A percentile compares a stretch with the other conserved stretches of the same genome.
Conservation (phyloP, 108 stramenopile genomes). For the Cylindrotheca fusiformis region DNA sequence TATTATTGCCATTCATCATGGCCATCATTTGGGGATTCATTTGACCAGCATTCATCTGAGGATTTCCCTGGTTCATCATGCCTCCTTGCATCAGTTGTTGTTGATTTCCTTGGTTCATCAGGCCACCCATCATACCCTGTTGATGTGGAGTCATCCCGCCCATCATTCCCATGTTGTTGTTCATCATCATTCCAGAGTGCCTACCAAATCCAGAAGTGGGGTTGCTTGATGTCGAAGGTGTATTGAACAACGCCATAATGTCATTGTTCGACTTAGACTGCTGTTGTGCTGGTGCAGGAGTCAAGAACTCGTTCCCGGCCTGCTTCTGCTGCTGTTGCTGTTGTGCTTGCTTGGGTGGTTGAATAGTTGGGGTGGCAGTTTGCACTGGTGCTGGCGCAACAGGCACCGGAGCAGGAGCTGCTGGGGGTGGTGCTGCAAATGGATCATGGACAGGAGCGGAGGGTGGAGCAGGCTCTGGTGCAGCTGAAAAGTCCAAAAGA, state of each 20-base stretch:
- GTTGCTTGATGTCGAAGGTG: conserved; percentile 25
- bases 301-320: background rate
- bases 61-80: background rate
- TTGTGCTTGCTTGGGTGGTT: background rate
- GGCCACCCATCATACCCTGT: conserved; percentile 12
- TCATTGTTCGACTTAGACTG: conserved; percentile 40
- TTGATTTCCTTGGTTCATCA: conserved; percentile 10
- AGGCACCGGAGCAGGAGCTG: conserved; percentile 10
- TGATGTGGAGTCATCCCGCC: conserved; percentile 29
- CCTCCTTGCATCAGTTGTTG: conserved; percentile 2
- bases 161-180: conserved; percentile 29
- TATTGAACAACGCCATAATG: conserved; percentile 68
- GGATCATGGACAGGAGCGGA: conserved; percentile 19
- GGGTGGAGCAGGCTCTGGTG: conserved; percentile 19
- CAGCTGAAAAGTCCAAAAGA: conserved; percentile 24
- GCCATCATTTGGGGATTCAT: conserved; percentile 2
- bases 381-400: background rate
- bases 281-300: conserved; percentile 21
- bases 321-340: background rate
- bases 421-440: conserved; percentile 21
- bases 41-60: conserved; percentile 2
- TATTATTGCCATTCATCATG: conserved; percentile 14
- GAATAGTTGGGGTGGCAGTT: background rate
- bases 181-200: conserved; percentile 4
- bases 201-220: conserved; percentile 19